Conservation (phyloP, 257 asterid genomes). For the Plantago elongata region DNA sequence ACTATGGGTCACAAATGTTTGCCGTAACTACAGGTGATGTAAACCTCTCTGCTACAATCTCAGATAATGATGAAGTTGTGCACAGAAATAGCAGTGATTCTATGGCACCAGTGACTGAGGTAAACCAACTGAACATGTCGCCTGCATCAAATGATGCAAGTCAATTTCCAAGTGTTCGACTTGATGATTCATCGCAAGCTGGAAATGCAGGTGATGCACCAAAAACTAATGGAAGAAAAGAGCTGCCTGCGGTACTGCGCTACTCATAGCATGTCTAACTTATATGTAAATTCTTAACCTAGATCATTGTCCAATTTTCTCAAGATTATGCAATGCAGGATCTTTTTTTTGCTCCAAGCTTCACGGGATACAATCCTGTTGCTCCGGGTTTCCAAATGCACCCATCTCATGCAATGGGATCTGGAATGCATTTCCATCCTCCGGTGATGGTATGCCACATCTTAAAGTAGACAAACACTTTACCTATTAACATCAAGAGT, state of each 20-base stretch:
- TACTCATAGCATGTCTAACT: conserved; percentile 2
- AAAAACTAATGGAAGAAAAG: conserved; percentile 42
- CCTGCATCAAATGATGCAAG: conserved; percentile 24
- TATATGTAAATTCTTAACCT: not conserved
- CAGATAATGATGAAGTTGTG: conserved; percentile 15
- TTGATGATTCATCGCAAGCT: conserved; percentile 36
- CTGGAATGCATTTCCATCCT: conserved; percentile 47
- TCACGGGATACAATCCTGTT: conserved; percentile 33
- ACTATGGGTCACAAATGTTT: conserved; percentile 21
- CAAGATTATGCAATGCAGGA: conserved; percentile 36
- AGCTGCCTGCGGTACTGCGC: conserved; percentile 61
- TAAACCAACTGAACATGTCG: conserved; percentile 29
- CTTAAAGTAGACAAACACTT: not conserved
- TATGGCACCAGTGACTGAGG: conserved; percentile 16
- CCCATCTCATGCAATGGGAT: conserved; percentile 43
- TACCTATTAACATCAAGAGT: not conserved
- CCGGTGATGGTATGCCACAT: conserved; percentile 40
- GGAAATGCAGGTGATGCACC: conserved; percentile 30
- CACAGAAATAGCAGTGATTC: conserved; percentile 15
- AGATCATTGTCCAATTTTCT: not conserved
- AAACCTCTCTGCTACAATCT: conserved; percentile 19
- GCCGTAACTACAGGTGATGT: conserved; percentile 19
- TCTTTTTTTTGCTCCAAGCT: conserved; percentile 53
- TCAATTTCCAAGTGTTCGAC: conserved; percentile 23
- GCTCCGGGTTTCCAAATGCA: conserved; percentile 53